phyloP scores from a whole-genome alignment of 2,329 filamentous ascomycete genomes.

The Ceratocystis alfenasii region DNA sequence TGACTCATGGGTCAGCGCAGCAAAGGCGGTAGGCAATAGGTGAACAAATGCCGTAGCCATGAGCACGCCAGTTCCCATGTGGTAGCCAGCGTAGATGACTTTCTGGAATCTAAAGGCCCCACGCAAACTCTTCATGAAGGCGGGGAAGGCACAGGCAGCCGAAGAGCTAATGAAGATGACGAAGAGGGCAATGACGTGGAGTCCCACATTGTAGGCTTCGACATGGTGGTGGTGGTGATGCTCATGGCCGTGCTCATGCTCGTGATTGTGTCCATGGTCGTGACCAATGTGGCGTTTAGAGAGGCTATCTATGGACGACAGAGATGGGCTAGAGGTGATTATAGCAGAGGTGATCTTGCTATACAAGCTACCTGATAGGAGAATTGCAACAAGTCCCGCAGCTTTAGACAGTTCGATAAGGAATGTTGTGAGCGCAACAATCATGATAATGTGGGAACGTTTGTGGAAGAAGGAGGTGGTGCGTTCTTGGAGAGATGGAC shows the following conservation, averaged over 20 bases:
- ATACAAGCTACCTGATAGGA: neutral
- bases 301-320: neutral
- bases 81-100: slow-evolving; percentile 47
- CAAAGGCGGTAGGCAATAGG: slow-evolving; percentile 54
- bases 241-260: neutral
- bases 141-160: slow-evolving; percentile 41
- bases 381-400: no score
- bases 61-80: slow-evolving; percentile 67
- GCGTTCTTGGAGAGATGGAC: neutral
- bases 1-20: slow-evolving; percentile 51
- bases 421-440: no score
- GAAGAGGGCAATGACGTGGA: slow-evolving; percentile 47
- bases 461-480: neutral
- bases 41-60: slow-evolving; percentile 71
- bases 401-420: no score
- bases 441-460: neutral
- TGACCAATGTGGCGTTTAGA: slow-evolving; percentile 7
- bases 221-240: neutral
- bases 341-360: neutral
- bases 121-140: slow-evolving; percentile 39
- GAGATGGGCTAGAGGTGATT: neutral
- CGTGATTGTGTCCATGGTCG: neutral
- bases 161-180: slow-evolving; percentile 39
- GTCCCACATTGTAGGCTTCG: slow-evolving; percentile 40
- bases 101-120: slow-evolving; percentile 41